Evolutionary conservation across 2,329 filamentous ascomycete genomes (phyloP), one percentile per base, ranked within the genome.

Genomic region (Cadophora sp.): DNA sequence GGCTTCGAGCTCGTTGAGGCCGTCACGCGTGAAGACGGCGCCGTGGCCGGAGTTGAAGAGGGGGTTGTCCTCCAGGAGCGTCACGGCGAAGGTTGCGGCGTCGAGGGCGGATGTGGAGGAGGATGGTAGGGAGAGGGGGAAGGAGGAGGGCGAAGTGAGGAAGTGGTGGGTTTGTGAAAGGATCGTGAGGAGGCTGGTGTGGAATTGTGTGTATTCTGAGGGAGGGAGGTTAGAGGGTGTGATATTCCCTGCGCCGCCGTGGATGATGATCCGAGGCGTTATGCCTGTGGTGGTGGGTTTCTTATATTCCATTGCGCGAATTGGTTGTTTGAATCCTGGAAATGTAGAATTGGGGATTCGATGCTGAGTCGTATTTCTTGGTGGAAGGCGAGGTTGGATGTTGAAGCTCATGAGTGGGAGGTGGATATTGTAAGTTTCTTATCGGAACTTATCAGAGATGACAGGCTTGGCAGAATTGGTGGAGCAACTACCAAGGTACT

Each of bases 31-130:
- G 79, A 96, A 97, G 22, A 97, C 93, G 60, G 93, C 92, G 62
- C 94, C 94, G 73, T 89, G 89, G 8, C 89, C 93, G 66, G 89
- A 89, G 80, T 97, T 97, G 84, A 96, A 97, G 4, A 96, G 85
- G 1, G 90, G 85, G 75, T 94, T 87, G 75, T 96, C 83, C 80
- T 97, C 94, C 18, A 97, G 86, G 30, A 90, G 83, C 0, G 83
- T 81, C 13, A 96, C 93, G 53, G 93, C 93, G 77, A 90, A 86
- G 1, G 90, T 90, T 1, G 92, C 93, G 0, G 89, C 86, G 64
- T 93, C 89, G 16, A 97, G 84, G 0, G 94, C 91, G 30, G 70
- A 73, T 18, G 53, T 83, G 77, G 41, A 81, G 71, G 16, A 74
- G 48, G 68, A 77, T 61, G 62, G 81, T 79, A n/a, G n/a, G n/a